Evolutionary conservation across 495 filamentous ascomycete genomes (phyloP).

Genomic region (Haplographium delicatum): DNA sequence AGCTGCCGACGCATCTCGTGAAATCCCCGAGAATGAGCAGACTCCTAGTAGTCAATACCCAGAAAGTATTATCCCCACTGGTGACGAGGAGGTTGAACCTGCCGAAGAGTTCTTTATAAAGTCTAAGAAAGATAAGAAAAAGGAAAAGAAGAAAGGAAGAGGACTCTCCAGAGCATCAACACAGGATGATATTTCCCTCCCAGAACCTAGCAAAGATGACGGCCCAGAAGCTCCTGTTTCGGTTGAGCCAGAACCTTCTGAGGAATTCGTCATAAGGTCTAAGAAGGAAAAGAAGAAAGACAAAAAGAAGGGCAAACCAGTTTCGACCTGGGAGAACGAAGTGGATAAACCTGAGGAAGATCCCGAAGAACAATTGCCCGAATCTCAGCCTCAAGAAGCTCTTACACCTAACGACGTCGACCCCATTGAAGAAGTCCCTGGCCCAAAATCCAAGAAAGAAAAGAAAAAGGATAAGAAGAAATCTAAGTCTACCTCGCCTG

Average conservation of each 20-base stretch:
- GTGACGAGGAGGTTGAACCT: conserved; percentile 1
- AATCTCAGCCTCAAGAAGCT: background rate
- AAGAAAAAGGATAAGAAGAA: background rate
- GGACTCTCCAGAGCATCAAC: conserved; percentile 16
- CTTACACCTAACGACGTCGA: background rate
- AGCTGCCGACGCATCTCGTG: too few species aligned
- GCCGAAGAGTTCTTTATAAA: conserved; percentile 14
- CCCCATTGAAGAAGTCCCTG: background rate
- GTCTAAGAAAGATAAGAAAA: conserved; percentile 29
- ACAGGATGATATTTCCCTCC: conserved; percentile 8
- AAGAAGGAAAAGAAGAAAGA: conserved; percentile 31
- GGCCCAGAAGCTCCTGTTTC: background rate
- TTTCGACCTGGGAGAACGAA: conserved; percentile 20
- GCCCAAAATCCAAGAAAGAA: conserved; percentile 13
- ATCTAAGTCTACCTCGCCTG: background rate
- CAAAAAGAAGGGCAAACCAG: conserved; percentile 33
- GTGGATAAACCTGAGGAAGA: background rate
- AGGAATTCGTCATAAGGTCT: conserved; percentile 6
- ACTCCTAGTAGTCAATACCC: too few species aligned
- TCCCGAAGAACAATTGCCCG: too few species aligned
- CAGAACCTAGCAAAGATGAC: conserved; percentile 8
- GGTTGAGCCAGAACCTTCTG: conserved; percentile 5
- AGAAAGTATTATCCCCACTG: background rate
- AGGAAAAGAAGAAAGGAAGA: conserved; percentile 30
- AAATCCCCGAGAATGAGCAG: too few species aligned